phyloP scores from a whole-genome alignment of 2,329 filamentous ascomycete genomes.

The Colletotrichum orchidophilum region DNA sequence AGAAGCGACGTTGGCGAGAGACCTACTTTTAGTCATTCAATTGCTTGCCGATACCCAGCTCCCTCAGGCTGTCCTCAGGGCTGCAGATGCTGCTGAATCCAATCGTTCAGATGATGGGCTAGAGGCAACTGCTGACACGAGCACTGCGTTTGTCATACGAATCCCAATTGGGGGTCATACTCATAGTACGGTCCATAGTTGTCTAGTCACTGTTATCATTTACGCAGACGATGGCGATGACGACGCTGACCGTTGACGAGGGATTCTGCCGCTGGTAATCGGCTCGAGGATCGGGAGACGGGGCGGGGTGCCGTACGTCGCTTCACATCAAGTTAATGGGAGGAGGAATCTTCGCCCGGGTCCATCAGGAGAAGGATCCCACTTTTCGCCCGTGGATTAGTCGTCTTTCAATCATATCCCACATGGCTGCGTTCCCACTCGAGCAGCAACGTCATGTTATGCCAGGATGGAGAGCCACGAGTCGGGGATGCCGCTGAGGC shows the following conservation, averaged over 20 bases:
- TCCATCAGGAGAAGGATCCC: neutral
- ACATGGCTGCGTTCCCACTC: slow-evolving; percentile 4
- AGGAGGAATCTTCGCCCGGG: slow-evolving; percentile 1
- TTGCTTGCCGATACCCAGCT: neutral
- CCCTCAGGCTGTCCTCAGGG: neutral
- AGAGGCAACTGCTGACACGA: neutral
- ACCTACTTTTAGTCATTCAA: neutral
- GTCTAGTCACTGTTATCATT: neutral
- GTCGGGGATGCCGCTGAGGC: neutral
- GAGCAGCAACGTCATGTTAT: slow-evolving; percentile 11
- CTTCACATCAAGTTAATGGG: slow-evolving; percentile 22
- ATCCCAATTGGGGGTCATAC: neutral
- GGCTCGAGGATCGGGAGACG: slow-evolving; percentile 17
- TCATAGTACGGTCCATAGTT: slow-evolving; percentile 1
- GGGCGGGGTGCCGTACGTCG: slow-evolving; percentile 16
- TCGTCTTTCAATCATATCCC: neutral
- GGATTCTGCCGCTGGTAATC: neutral
- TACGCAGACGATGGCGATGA: neutral
- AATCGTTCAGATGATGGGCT: neutral
- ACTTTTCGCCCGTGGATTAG: neutral
- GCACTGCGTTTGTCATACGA: neutral
- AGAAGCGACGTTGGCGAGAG: neutral
- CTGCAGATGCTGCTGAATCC: neutral
- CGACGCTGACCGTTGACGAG: slow-evolving; percentile 1
- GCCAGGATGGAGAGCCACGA: slow-evolving; percentile 9